A percentile compares a stretch with the other conserved stretches of the same genome.
Evolutionary conservation across 768 basidiomycete species (phyloP).

Genomic region (Cystoderma amianthinum): DNA sequence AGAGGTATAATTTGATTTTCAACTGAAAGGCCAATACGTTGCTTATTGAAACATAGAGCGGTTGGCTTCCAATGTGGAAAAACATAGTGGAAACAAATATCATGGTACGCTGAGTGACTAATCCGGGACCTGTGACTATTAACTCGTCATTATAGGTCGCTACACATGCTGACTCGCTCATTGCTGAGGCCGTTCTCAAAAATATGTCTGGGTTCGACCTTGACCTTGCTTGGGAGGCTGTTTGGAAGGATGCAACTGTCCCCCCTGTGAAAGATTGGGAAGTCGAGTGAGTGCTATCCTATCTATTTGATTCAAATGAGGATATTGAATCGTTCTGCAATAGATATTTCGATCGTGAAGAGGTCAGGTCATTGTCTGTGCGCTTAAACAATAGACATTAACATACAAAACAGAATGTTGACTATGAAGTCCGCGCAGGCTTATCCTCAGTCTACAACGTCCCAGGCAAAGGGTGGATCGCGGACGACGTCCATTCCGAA

Average conservation of each 20-base stretch:
- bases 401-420: constrained; percentile 41
- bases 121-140: neutral
- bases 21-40: no score
- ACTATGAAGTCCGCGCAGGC: constrained; percentile 79
- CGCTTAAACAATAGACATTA: neutral
- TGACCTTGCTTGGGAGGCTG: constrained; percentile 64
- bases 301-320: neutral
- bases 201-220: constrained; percentile 57
- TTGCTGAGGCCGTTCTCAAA: constrained; percentile 67
- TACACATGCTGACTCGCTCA: constrained; percentile 74
- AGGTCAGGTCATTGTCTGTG: constrained; percentile 29
- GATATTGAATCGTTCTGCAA: constrained; percentile 4
- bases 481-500: constrained; percentile 72
- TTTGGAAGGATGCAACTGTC: constrained; percentile 65
- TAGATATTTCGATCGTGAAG: constrained; percentile 68
- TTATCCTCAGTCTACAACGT: constrained; percentile 57
- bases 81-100: constrained; percentile 85
- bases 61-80: constrained; percentile 91
- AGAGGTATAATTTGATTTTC: constrained; percentile 39
- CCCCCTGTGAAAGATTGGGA: constrained; percentile 51
- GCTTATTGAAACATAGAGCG: no score
- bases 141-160: constrained; percentile 62
- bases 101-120: no score
- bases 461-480: constrained; percentile 63
- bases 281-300: constrained; percentile 31